Percentiles rank a stretch among this genome's conserved stretches.
phyloP scores from a whole-genome alignment of 805 yeast genomes.

The Candida andamanensis region DNA sequence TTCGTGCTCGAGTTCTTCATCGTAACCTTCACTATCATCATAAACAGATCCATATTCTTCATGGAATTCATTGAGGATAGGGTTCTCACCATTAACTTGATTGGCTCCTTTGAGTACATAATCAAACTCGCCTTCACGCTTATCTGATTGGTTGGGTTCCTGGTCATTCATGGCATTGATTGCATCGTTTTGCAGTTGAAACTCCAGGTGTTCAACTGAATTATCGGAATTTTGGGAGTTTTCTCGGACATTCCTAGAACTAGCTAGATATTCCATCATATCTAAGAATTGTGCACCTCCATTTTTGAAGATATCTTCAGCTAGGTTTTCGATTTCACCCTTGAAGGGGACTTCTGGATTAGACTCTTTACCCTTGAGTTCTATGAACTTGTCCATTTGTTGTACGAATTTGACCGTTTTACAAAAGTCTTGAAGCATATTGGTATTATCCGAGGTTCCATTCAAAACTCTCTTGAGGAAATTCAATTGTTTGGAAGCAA shows the following conservation, averaged over 20 bases:
- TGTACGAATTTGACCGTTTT: too few relatives aligned
- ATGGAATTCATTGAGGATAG: too few relatives aligned
- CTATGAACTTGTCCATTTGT: too few relatives aligned
- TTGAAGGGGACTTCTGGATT: too few relatives aligned
- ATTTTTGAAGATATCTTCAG: constrained; percentile 72
- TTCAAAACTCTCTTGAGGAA: too few relatives aligned
- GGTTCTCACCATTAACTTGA: too few relatives aligned
- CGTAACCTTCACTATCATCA: constrained; percentile 4
- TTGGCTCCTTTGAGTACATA: too few relatives aligned
- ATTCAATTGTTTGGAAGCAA: too few relatives aligned
- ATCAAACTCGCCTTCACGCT: too few relatives aligned
- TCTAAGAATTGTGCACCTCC: constrained; percentile 76
- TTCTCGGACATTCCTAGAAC: constrained; percentile 36
- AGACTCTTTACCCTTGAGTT: too few relatives aligned
- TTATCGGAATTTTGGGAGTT: constrained; percentile 9
- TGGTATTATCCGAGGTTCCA: too few relatives aligned
- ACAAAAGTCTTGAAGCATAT: too few relatives aligned
- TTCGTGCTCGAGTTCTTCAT: constrained; percentile 19
- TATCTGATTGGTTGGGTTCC: neutral
- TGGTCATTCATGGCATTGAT: constrained; percentile 5
- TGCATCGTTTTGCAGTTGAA: constrained; percentile 6
- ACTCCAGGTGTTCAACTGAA: neutral
- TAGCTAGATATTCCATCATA: constrained; percentile 73
- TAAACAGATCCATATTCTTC: neutral
- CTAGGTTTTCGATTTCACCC: constrained; percentile 44